Base-by-base conservation (phyloP, 768 basidiomycete species). In the Naganishia antarctica region DNA sequence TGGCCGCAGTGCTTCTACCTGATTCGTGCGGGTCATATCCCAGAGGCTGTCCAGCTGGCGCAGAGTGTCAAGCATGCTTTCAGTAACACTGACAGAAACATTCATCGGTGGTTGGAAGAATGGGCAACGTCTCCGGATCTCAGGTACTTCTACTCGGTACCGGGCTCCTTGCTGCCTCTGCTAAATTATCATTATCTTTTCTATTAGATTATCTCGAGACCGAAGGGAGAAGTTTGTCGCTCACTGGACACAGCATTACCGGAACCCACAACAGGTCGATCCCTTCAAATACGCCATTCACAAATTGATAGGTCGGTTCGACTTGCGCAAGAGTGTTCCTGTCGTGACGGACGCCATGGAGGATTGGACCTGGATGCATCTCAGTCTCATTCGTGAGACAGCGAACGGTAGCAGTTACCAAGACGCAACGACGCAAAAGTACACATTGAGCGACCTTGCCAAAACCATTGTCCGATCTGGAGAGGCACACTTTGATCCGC, bases 351-450 rank as follows among this genome's bases (percentile, higher is more conserved):
- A 84, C 11, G 93, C 92, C 0, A 92, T 90, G 1, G 96, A 97
- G 75, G 96, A 99, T 77, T 99, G 94, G 94, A 81, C 97, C 37
- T 99, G 94, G 94, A 87, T 93, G 81, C 93, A 99, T 79, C 82
- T 98, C 15, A 83, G 87, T 0, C 88, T 97, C 84, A 89, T 80
- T 6, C 81, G 88, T 0, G 90, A 96, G 61, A 85, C 87, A 37
- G 34, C 66, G 3, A 50, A 21, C 31, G 57, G 47, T 32, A 60
- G 65, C n/a, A 78, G 88, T 12, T 84, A 85, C 46, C 89, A 89
- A 68, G 90, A 89, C 8, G 86, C 90, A 69, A 84, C 87, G 34
- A 87, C 69, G n/a, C 78, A 80, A 85, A 90, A 68, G 83, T 88
- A 65, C 78, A 74, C 74, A 37, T 68, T 80, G 15, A 67, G 69